Conservation (phyloP, 2,329 filamentous ascomycete genomes). For the Lachnellula occidentalis region DNA sequence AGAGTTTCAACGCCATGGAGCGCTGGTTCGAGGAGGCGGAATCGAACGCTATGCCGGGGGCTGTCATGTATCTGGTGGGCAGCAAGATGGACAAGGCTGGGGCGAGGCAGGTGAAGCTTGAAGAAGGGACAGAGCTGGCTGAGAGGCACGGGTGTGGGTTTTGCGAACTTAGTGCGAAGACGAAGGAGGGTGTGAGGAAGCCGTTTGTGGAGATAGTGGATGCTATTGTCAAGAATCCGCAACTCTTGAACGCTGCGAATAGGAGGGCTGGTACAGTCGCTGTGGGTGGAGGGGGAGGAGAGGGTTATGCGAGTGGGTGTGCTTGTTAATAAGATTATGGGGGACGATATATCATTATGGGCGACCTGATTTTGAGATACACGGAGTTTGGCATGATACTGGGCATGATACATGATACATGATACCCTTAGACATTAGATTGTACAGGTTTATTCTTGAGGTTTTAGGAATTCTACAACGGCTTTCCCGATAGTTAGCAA, state of each 20-base stretch:
- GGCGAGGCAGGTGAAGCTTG: constrained; percentile 38
- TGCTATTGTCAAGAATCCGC: constrained; percentile 41
- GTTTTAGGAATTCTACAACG: constrained; percentile 57
- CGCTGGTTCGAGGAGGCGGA: constrained; percentile 50
- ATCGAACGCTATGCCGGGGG: constrained; percentile 42
- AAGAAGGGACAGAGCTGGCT: constrained; percentile 45
- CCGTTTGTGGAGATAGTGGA: constrained; percentile 49
- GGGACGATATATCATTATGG: constrained; percentile 1
- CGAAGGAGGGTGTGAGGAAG: constrained; percentile 44
- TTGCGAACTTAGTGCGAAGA: constrained; percentile 50
- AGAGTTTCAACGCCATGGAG: constrained; percentile 47
- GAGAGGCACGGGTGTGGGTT: constrained; percentile 41
- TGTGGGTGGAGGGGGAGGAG: constrained; percentile 21
- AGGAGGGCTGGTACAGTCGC: constrained; percentile 22
- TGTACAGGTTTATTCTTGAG: constrained; percentile 39
- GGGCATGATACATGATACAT: constrained; percentile 26
- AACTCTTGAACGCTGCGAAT: constrained; percentile 32
- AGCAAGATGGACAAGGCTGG: constrained; percentile 46
- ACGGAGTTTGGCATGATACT: constrained; percentile 14
- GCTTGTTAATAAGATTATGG: constrained; percentile 15
- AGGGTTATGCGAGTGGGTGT: constrained; percentile 18
- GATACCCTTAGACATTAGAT: constrained; percentile 33
- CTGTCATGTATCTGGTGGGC: constrained; percentile 47
- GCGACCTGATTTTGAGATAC: not conserved
- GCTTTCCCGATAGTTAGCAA: constrained; percentile 36